Conservation (phyloP, 1,139 yeast genomes). For the Candida dubliniensis region DNA sequence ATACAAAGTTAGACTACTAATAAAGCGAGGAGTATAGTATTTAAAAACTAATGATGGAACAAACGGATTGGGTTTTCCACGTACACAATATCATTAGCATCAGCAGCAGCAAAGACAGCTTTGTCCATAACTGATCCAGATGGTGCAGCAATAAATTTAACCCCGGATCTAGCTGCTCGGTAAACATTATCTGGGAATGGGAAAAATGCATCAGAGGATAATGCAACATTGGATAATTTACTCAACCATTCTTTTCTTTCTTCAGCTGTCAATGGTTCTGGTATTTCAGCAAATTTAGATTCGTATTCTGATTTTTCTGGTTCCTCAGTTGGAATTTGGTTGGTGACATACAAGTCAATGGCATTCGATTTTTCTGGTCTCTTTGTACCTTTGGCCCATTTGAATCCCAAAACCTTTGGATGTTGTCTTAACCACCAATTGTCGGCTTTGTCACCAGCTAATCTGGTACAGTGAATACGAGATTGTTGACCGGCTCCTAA, state of each 20-base stretch:
- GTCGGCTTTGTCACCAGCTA: constrained; percentile 99
- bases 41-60: constrained; percentile 76
- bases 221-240: constrained; percentile 80
- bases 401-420: constrained; percentile 85
- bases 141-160: constrained; percentile 93
- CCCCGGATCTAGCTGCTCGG: constrained; percentile 96
- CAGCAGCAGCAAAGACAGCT: constrained; percentile 95
- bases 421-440: constrained; percentile 99
- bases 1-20: neutral
- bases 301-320: constrained; percentile 94
- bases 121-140: constrained; percentile 97
- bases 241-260: constrained; percentile 88
- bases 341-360: constrained; percentile 87
- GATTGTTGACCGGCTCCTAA: constrained; percentile 99
- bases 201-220: constrained; percentile 98
- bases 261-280: constrained; percentile 74
- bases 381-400: constrained; percentile 98
- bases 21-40: neutral
- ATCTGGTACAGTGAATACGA: constrained; percentile 97
- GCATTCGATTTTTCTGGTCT: constrained; percentile 99
- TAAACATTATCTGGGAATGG: constrained; percentile 99
- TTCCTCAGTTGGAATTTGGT: constrained; percentile 86
- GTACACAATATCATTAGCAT: constrained; percentile 80
- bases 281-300: constrained; percentile 79
- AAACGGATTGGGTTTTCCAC: constrained; percentile 95